Evolutionary conservation across 2,329 filamentous ascomycete species (phyloP), one percentile per base, ranked within the genome.

Genomic region (Aspergillus fructus): DNA sequence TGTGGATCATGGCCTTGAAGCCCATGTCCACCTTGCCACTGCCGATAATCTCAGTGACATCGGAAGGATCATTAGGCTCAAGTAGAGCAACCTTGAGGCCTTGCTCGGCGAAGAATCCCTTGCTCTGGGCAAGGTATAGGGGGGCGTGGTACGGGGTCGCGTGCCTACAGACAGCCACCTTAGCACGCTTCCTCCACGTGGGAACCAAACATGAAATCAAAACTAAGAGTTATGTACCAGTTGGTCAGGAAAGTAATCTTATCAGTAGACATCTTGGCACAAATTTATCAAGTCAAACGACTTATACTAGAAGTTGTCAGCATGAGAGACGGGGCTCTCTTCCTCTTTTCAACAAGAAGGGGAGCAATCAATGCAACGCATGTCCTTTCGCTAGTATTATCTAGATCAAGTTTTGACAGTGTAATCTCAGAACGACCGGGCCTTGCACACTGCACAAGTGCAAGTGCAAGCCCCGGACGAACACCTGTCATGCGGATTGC

Each of bases 311-410:
- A 56, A 61, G 62, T 55, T 60, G 59, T 66, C 66, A 67, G 61
- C 53, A 62, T 61, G 65, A 63, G 63, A 62, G 59, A 61, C 53
- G 30, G 46, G 42, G 42, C 61, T 61, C 53, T 58, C 59, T 56
- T 42, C 47, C 56, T 49, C 33, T 45, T 50, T 46, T 55, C 56
- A 59, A 59, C 56, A 59, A 58, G 64, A 59, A 66, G 69, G 67
- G 56, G 58, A 69, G 68, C 66, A 71, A 70, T 74, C 68, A 73
- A 78, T 81, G 85, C 85, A 84, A 88, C 88, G 88, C 88, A 90
- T 87, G 85, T 90, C 85, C 88, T 90, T 90, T 87, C 89, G 88
- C 88, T 89, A 87, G 87, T 83, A 89, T 90, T 89, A 88, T 87
- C 85, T 86, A 89, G 87, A 89, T 90, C 88, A 90, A 90, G 88